These are phyloP conservation scores for Platismatia glauca DNA, from an alignment of 495 filamentous ascomycete species.

Conservation along the genomic window DNA sequence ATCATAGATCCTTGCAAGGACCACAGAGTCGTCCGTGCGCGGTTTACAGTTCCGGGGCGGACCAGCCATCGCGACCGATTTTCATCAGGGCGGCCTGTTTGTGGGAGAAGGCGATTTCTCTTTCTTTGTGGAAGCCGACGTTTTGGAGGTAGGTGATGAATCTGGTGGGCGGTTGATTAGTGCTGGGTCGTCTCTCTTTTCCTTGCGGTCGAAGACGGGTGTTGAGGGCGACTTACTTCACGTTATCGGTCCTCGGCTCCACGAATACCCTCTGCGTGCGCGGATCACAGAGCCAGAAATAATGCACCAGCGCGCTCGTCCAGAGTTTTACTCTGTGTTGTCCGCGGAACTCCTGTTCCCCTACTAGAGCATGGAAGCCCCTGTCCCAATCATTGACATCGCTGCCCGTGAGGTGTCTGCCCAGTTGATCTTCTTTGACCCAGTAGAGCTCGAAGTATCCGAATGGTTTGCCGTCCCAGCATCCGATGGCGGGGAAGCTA, in stretches of 20 bases:
- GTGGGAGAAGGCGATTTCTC: slow-evolving; percentile 80
- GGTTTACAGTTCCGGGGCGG: slow-evolving; percentile 66
- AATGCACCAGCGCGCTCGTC: slow-evolving; percentile 80
- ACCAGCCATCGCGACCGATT: slow-evolving; percentile 73
- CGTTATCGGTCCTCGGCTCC: slow-evolving; percentile 89
- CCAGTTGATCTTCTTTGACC: slow-evolving; percentile 86
- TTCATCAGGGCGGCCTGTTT: slow-evolving; percentile 87
- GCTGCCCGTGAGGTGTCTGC: slow-evolving; percentile 49
- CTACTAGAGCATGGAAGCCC: slow-evolving; percentile 79
- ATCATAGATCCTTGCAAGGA: no score
- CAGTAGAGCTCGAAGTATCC: slow-evolving; percentile 98
- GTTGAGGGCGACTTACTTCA: slow-evolving; percentile 58
- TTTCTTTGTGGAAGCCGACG: slow-evolving; percentile 80
- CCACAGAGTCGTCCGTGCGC: no score
- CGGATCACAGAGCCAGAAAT: slow-evolving; percentile 68
- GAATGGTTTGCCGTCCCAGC: slow-evolving; percentile 93
- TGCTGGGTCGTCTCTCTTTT: not conserved
- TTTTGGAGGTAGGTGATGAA: slow-evolving; percentile 67
- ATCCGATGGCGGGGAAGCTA: slow-evolving; percentile 83
- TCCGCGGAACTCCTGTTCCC: slow-evolving; percentile 87
- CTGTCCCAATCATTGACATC: slow-evolving; percentile 71
- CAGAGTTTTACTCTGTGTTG: slow-evolving; percentile 63
- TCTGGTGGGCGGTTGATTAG: slow-evolving; percentile 36
- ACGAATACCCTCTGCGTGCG: slow-evolving; percentile 73
- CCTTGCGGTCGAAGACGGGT: not conserved